phyloP scores from a whole-genome alignment of 108 stramenopile genomes.

The Skeletonema grethae region DNA sequence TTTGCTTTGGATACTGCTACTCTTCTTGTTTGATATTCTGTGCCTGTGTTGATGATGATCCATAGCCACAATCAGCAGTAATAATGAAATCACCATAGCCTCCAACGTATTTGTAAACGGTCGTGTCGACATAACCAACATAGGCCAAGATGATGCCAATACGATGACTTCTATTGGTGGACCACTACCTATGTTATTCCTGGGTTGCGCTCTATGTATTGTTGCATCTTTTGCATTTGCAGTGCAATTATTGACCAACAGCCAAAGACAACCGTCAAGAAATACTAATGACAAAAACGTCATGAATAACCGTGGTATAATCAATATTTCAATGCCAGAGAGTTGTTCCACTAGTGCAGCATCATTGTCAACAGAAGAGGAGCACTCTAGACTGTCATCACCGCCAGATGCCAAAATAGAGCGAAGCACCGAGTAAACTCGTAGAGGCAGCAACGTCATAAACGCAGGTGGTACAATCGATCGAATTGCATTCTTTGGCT shows the following conservation, averaged over 20 bases:
- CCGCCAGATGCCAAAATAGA: background rate
- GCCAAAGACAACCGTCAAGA: slow-evolving; percentile 65
- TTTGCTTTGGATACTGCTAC: background rate
- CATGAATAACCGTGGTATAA: slow-evolving; percentile 73
- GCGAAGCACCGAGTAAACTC: slow-evolving; percentile 40
- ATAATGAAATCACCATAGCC: slow-evolving; percentile 61
- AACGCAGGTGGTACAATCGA: slow-evolving; percentile 71
- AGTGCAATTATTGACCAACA: slow-evolving; percentile 11
- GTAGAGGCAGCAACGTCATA: slow-evolving; percentile 69
- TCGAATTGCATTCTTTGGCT: slow-evolving; percentile 72
- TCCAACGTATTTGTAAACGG: slow-evolving; percentile 86
- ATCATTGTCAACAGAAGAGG: slow-evolving; percentile 1
- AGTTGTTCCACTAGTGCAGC: slow-evolving; percentile 31
- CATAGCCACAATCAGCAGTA: slow-evolving; percentile 41
- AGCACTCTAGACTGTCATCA: background rate
- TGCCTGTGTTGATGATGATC: background rate
- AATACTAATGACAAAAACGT: slow-evolving; percentile 57
- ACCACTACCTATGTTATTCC: background rate
- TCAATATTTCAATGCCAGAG: slow-evolving; percentile 62
- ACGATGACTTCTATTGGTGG: slow-evolving; percentile 57
- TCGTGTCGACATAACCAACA: slow-evolving; percentile 58
- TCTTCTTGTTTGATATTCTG: slow-evolving; percentile 5
- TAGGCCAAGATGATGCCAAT: slow-evolving; percentile 73
- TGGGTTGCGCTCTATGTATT: background rate
- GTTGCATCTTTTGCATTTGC: slow-evolving; percentile 17